Evolutionary conservation across 345 rosid genomes (phyloP), one percentile per base, ranked within the genome.

Genomic region (Trapa incisa): DNA sequence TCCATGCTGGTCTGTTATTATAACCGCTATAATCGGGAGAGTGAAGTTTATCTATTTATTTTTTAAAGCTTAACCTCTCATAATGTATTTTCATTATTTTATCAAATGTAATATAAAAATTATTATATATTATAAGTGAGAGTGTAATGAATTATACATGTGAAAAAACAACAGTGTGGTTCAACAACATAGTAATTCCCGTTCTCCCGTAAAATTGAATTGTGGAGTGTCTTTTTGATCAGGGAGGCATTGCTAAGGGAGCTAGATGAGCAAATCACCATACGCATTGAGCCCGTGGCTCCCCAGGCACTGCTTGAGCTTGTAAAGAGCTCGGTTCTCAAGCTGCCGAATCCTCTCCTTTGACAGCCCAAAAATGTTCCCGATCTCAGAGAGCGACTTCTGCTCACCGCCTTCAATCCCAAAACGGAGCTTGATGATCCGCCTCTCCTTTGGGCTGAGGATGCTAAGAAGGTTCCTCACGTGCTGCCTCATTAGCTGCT

Each of bases 321-420:
- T 88, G 78, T 82, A 76, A 61, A 87, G 54, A 29, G 97, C 94
- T 61, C 87, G 74, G 82, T 76, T 82, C 79, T 90, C 94, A 72
- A 93, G 72, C 65, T 93, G 94, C 63, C 98, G 74, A 47, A 87
- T 91, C 72, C 96, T 77, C 74, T 93, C 96, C 79, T 82, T 88
- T 0, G 89, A 79, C 65, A 93, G 70, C 47, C 95, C 91, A 56
- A 78, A 79, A 37, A 80, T 72, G 47, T 74, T 73, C 17, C 96
- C 97, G 4, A 90, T 79, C 72, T 84, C 97, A 2, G 88, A 76
- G 48, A 90, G 76, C 0, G 97, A 84, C 70, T 79, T 80, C 70
- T 73, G 83, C 50, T 78, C 83, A 0, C 88, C 87, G 0, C 78
- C 94, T 64, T 80, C 91, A 16, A 93, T 82, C 68, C 97, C 97